A percentile compares a stretch with the other conserved stretches of the same genome.
Evolutionary conservation across 768 basidiomycete genomes (phyloP).

Genomic region (Termitomyces sp.): DNA sequence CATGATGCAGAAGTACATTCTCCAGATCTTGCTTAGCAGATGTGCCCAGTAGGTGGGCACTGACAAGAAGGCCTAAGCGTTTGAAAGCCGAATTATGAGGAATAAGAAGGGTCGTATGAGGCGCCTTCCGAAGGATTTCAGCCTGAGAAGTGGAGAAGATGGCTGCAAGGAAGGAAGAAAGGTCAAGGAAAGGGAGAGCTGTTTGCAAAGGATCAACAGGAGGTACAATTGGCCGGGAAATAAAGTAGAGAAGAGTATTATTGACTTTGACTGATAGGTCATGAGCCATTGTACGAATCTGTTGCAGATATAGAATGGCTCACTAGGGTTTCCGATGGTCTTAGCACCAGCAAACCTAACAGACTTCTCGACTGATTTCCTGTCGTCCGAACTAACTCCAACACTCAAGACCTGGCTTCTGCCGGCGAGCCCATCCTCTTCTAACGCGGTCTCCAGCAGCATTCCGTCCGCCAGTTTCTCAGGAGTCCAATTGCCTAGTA

Average conservation of each 20-base stretch:
- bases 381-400: slow-evolving; percentile 48
- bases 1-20: slow-evolving; percentile 84
- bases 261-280: slow-evolving; percentile 57
- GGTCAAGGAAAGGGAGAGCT: slow-evolving; percentile 74
- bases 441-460: slow-evolving; percentile 75
- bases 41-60: slow-evolving; percentile 76
- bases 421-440: slow-evolving; percentile 62
- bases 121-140: slow-evolving; percentile 54
- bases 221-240: slow-evolving; percentile 77
- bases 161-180: slow-evolving; percentile 88
- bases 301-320: slow-evolving; percentile 18
- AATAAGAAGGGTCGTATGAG: slow-evolving; percentile 76
- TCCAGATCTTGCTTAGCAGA: slow-evolving; percentile 77
- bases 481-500: slow-evolving; percentile 73
- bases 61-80: slow-evolving; percentile 77
- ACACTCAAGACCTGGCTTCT: slow-evolving; percentile 68
- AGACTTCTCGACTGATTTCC: slow-evolving; percentile 42
- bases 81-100: slow-evolving; percentile 90
- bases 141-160: slow-evolving; percentile 84
- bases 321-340: slow-evolving; percentile 73
- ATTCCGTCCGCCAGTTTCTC: slow-evolving; percentile 67
- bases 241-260: slow-evolving; percentile 82
- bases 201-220: slow-evolving; percentile 79
- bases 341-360: slow-evolving; percentile 83
- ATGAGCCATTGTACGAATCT: slow-evolving; percentile 7